A percentile compares a stretch with the other conserved stretches of the same genome.
phyloP scores from a whole-genome alignment of 2,329 filamentous ascomycete genomes.

The Zelopaecilomyces penicillatus region DNA sequence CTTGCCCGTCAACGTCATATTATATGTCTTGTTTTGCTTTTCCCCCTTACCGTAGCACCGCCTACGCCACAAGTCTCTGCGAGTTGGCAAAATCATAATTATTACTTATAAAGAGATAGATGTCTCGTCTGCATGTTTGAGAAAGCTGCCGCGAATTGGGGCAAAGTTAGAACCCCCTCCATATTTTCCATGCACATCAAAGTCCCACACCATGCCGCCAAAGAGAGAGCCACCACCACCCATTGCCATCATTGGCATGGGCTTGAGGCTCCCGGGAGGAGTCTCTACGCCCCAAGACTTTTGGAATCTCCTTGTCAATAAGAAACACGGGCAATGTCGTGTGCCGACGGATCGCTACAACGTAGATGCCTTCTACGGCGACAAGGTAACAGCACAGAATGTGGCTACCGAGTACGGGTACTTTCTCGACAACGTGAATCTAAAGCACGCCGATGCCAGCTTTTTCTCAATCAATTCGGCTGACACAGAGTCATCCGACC shows the following conservation, averaged over 20 bases:
- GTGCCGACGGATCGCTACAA: conserved; percentile 22
- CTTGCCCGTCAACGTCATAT: too few relatives aligned
- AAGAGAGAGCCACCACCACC: conserved; percentile 9
- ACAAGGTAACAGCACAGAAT: conserved; percentile 4
- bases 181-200: too few relatives aligned
- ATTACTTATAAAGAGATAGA: too few relatives aligned
- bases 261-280: conserved; percentile 22
- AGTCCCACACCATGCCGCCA: neutral
- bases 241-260: conserved; percentile 26
- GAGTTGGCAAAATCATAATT: too few relatives aligned
- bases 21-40: too few relatives aligned
- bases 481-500: conserved; percentile 22
- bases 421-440: conserved; percentile 18
- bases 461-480: conserved; percentile 22
- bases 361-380: conserved; percentile 15
- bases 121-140: too few relatives aligned
- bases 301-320: conserved; percentile 24
- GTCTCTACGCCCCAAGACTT: conserved; percentile 17
- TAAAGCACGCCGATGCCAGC: conserved; percentile 19
- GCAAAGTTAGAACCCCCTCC: too few relatives aligned
- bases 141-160: too few relatives aligned
- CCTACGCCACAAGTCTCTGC: too few relatives aligned
- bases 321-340: conserved; percentile 14
- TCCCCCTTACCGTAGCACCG: too few relatives aligned
- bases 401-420: conserved; percentile 15